These are phyloP conservation scores for Leccinum barrowsii DNA, from an alignment of 768 basidiomycete species.

Conservation along the genomic window DNA sequence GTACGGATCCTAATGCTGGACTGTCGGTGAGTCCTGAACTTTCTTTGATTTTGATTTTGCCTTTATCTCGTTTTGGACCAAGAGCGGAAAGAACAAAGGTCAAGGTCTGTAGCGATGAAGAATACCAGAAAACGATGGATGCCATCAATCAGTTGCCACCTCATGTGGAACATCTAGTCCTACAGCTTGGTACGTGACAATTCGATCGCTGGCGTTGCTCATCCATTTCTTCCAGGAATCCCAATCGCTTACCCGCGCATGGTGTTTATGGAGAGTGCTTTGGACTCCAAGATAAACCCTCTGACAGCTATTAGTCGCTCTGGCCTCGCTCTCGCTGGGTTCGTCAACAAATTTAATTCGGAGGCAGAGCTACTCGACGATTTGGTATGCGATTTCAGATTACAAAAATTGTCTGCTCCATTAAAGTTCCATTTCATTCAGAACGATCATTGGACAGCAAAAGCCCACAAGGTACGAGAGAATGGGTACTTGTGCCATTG, in stretches of 20 bases:
- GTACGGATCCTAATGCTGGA: slow-evolving; percentile 74
- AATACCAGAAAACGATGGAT: slow-evolving; percentile 74
- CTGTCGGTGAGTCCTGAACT: slow-evolving; percentile 56
- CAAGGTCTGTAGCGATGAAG: slow-evolving; percentile 69
- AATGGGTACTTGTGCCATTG: not conserved
- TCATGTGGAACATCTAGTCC: slow-evolving; percentile 74
- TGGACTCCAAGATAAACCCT: slow-evolving; percentile 85
- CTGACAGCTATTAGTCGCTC: slow-evolving; percentile 68
- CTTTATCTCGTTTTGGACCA: slow-evolving; percentile 8
- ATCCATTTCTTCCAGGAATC: slow-evolving; percentile 42
- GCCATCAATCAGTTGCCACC: slow-evolving; percentile 58
- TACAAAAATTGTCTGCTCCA: slow-evolving; percentile 23
- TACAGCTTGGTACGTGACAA: slow-evolving; percentile 62
- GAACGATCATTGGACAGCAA: slow-evolving; percentile 94
- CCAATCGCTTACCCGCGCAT: slow-evolving; percentile 92
- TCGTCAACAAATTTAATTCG: slow-evolving; percentile 89
- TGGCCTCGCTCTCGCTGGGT: slow-evolving; percentile 68
- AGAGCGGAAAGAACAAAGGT: slow-evolving; percentile 84
- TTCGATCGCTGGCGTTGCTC: not conserved
- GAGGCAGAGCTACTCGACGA: slow-evolving; percentile 94
- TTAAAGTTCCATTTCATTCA: slow-evolving; percentile 50
- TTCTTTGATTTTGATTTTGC: not conserved
- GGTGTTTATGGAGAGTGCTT: slow-evolving; percentile 77
- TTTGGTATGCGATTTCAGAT: slow-evolving; percentile 46
- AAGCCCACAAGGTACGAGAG: slow-evolving; percentile 60